Base-by-base conservation (phyloP, 2,329 filamentous ascomycete species). In the Albifimbria verrucaria region DNA sequence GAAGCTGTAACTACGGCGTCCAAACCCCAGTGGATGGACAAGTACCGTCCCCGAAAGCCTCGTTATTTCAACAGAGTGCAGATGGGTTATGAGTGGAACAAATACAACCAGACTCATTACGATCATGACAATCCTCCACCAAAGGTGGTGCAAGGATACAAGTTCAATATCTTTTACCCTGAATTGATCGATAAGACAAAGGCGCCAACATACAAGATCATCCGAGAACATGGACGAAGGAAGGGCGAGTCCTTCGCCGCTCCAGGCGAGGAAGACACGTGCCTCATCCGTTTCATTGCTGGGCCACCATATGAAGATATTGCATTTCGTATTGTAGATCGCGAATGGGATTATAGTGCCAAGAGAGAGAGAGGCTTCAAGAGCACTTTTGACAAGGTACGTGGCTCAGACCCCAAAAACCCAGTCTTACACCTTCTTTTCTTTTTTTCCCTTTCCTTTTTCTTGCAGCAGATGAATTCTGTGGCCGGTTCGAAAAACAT, bases 61-160 rank as follows among this genome's bases (percentile, higher is more conserved):
- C 85, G 89, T 55, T 97, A 97, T 74, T 99, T 99, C 80, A 97
- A 97, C 68, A 88, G 94, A 41, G 92, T 97, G 46, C 92, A 96
- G 71, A 97, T 97, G 90, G 94, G 94, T 50, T 99, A 97, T 71
- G 94, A 99, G 71, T 99, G 94, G 94, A 99, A 99, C 78, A 99
- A 99, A 73, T 99, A 99, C 80, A 99, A 99, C 67, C 94, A 99
- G 74, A 99, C 94, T 12, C 94, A 99, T 73, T 99, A 99, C 74
- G 94, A 97, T 70, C 91, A 97, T 70, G 93, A 97, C 68, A 97
- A 97, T 65, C 94, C 94, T 2, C 94, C 94, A 2, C 94, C 94
- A 23, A 97, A 96, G 73, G 93, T 99, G 7, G 94, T 99, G 11
- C 94, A 99, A 70, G 94, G 94, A 52, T 99, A 99, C 79, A 97